Conservation (phyloP, 73 alveolate genomes). For the Paramecium sexaurelia region DNA sequence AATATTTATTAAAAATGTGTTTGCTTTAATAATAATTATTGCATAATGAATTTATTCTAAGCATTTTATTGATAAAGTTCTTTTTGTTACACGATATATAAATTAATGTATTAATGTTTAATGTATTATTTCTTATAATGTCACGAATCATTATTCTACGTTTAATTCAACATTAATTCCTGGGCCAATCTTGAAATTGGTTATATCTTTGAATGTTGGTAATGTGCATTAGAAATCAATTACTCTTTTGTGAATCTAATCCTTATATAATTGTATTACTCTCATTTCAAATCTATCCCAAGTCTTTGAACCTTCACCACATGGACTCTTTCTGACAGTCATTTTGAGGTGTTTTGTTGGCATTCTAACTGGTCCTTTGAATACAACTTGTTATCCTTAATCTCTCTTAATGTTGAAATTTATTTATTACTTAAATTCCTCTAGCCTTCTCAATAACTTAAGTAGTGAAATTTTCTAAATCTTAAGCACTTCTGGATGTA, state of each 20-base stretch:
- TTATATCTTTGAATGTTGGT: slow-evolving; percentile 23
- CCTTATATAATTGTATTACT: not conserved
- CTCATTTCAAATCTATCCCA: slow-evolving; percentile 86
- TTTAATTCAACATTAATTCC: slow-evolving; percentile 34
- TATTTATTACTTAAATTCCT: slow-evolving; percentile 28
- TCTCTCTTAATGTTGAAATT: not conserved
- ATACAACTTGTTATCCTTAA: slow-evolving; percentile 11
- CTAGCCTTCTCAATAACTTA: slow-evolving; percentile 62
- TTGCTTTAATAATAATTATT: no score
- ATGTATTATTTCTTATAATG: not conserved
- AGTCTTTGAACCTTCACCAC: slow-evolving; percentile 97
- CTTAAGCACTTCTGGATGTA: slow-evolving; percentile 48
- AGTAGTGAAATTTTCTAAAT: slow-evolving; percentile 66
- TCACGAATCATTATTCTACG: slow-evolving; percentile 22
- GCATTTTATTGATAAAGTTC: no score
- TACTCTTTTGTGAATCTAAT: slow-evolving; percentile 27
- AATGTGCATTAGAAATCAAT: not conserved
- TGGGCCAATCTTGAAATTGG: not conserved
- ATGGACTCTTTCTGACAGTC: slow-evolving; percentile 93
- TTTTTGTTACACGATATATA: no score
- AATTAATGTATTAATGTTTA: not conserved
- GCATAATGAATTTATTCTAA: no score
- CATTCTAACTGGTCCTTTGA: slow-evolving; percentile 93
- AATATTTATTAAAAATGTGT: no score
- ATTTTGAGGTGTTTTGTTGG: slow-evolving; percentile 90